Percentiles rank a stretch among this genome's conserved stretches.
Evolutionary conservation across 768 basidiomycete species (phyloP).

Genomic region (Gymnopilus dilepis): DNA sequence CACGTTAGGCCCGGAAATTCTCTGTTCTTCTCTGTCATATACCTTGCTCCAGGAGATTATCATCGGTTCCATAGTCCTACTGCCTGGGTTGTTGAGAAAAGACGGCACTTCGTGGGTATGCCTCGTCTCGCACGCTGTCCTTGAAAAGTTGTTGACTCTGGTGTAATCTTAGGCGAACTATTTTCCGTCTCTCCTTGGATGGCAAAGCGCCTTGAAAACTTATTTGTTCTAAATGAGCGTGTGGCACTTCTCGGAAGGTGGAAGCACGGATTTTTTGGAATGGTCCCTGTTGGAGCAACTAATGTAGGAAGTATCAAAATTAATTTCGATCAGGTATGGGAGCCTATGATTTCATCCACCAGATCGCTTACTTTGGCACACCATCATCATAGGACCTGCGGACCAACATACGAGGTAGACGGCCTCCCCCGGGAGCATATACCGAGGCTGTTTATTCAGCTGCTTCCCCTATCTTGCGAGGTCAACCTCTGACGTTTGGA

Average conservation of each 20-base stretch:
- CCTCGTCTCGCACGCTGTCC: not conserved
- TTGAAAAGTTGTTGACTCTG: not conserved
- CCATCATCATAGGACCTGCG: conserved; percentile 68
- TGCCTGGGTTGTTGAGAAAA: conserved; percentile 95
- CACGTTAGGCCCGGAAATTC: conserved; percentile 75
- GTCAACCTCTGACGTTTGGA: conserved; percentile 85
- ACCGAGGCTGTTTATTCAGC: conserved; percentile 90
- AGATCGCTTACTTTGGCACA: not conserved
- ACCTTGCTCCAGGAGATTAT: conserved; percentile 98
- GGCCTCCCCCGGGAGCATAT: conserved; percentile 84
- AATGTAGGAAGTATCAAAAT: conserved; percentile 97
- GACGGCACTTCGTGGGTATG: conserved; percentile 91
- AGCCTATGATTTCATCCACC: conserved; percentile 8
- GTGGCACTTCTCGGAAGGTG: conserved; percentile 94
- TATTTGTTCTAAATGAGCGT: conserved; percentile 98
- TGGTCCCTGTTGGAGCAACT: conserved; percentile 98
- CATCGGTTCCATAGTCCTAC: conserved; percentile 97
- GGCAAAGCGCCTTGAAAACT: conserved; percentile 86
- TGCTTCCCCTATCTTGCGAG: conserved; percentile 82
- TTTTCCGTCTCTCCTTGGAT: conserved; percentile 98
- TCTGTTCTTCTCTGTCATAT: conserved; percentile 93
- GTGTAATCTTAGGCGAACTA: conserved; percentile 67
- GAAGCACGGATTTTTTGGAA: conserved; percentile 94
- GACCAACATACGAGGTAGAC: conserved; percentile 81
- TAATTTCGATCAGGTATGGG: conserved; percentile 84